Percentiles rank a stretch among this genome's conserved stretches.
Evolutionary conservation across 495 filamentous ascomycete genomes (phyloP).

Genomic region (Lasiosphaeria ovina): DNA sequence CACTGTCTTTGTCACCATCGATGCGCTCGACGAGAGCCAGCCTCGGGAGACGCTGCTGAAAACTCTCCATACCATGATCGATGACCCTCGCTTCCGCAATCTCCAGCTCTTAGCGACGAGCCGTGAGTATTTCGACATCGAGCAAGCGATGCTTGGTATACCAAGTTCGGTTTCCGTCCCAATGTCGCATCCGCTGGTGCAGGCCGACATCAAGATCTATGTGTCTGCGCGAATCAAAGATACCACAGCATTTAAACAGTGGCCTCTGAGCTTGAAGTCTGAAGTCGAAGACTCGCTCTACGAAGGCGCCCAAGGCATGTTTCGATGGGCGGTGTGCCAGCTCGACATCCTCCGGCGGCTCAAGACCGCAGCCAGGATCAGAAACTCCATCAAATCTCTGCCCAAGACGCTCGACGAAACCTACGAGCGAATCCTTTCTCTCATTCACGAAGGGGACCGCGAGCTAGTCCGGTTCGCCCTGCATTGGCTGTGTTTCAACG

Average conservation of each 20-base stretch:
- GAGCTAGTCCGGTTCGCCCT: slow-evolving; percentile 21
- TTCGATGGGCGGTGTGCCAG: slow-evolving; percentile 45
- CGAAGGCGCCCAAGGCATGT: slow-evolving; percentile 40
- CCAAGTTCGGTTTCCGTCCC: slow-evolving; percentile 25
- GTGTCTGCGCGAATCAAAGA: slow-evolving; percentile 24
- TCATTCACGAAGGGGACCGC: slow-evolving; percentile 24
- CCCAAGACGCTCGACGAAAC: slow-evolving; percentile 38
- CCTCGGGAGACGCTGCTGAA: slow-evolving; percentile 18
- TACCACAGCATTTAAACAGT: not conserved
- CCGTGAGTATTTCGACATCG: not conserved
- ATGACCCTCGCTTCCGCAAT: not conserved
- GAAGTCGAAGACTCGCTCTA: slow-evolving; percentile 27
- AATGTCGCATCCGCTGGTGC: slow-evolving; percentile 36
- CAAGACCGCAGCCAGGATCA: slow-evolving; percentile 14
- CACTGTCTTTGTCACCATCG: slow-evolving; percentile 24
- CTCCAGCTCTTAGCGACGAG: not conserved
- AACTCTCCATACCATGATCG: slow-evolving; percentile 21
- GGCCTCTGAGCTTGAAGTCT: slow-evolving; percentile 10
- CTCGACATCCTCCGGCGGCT: slow-evolving; percentile 35
- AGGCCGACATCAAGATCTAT: slow-evolving; percentile 31
- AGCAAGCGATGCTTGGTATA: not conserved
- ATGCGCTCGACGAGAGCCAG: slow-evolving; percentile 33
- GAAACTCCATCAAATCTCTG: slow-evolving; percentile 27
- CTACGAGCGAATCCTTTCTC: slow-evolving; percentile 33
- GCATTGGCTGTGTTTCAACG: not conserved